Percentiles rank a stretch among this genome's conserved stretches.
phyloP scores from a whole-genome alignment of 768 basidiomycete species.

The Kwoniella botswanensis region DNA sequence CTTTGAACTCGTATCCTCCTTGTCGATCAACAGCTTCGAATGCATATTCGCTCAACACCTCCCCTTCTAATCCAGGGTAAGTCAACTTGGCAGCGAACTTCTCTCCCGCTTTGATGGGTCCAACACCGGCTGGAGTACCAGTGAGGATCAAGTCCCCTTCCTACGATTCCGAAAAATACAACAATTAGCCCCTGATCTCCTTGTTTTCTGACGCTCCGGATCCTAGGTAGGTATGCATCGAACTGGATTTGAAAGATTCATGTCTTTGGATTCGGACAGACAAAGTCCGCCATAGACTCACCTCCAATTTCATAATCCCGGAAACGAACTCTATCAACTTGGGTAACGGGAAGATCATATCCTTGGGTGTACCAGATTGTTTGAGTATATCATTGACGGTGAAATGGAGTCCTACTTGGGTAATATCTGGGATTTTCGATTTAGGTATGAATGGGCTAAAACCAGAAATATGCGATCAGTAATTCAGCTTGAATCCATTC shows the following conservation, averaged over 20 bases:
- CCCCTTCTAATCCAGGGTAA: slow-evolving; percentile 60
- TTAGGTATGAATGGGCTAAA: slow-evolving; percentile 80
- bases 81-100: slow-evolving; percentile 73
- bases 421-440: slow-evolving; percentile 69
- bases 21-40: slow-evolving; percentile 71
- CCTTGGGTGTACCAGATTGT: slow-evolving; percentile 80
- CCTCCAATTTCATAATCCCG: slow-evolving; percentile 96
- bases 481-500: background rate
- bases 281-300: slow-evolving; percentile 51
- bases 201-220: too few species aligned
- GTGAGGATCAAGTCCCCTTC: slow-evolving; percentile 91
- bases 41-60: slow-evolving; percentile 67
- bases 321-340: slow-evolving; percentile 86
- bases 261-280: background rate
- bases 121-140: slow-evolving; percentile 85
- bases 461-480: background rate
- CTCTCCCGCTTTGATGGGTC: slow-evolving; percentile 76
- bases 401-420: slow-evolving; percentile 75
- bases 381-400: slow-evolving; percentile 83
- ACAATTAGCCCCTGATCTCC: too few species aligned
- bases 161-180: slow-evolving; percentile 59
- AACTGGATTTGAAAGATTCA: background rate
- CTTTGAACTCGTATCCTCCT: slow-evolving; percentile 71
- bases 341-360: slow-evolving; percentile 94
- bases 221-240: too few species aligned